Percentiles rank a stretch among this genome's conserved stretches.
Evolutionary conservation across 2,329 filamentous ascomycete genomes (phyloP).

Genomic region (Alternaria solani): DNA sequence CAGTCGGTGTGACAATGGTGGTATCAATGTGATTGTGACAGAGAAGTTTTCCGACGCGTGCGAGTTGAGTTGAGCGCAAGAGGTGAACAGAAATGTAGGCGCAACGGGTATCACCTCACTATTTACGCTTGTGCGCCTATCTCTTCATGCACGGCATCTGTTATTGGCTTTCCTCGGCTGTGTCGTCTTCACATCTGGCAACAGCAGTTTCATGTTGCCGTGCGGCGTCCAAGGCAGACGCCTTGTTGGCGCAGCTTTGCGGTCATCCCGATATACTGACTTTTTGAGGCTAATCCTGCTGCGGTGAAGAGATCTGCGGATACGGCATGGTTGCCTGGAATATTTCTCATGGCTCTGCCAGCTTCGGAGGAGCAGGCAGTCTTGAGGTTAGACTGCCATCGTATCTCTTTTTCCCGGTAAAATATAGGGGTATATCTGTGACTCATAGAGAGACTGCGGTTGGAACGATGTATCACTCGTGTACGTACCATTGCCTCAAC

Average conservation of each 20-base stretch:
- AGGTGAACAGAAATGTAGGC: not conserved
- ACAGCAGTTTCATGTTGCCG: not conserved
- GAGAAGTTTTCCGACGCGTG: not conserved
- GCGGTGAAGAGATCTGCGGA: not conserved
- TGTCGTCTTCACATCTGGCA: not conserved
- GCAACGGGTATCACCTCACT: not conserved
- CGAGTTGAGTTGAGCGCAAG: not conserved
- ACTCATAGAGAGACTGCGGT: not conserved
- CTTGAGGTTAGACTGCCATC: not conserved
- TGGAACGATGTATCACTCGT: not conserved
- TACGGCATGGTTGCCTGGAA: slow-evolving; percentile 1
- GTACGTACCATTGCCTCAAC: not conserved
- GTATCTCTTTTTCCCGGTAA: not conserved
- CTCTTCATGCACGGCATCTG: not conserved
- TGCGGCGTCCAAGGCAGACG: slow-evolving; percentile 2
- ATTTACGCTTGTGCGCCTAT: not conserved
- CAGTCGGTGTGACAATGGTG: not conserved
- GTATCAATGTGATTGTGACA: not conserved
- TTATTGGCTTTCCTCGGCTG: slow-evolving; percentile 1
- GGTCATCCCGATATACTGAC: not conserved
- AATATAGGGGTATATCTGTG: not conserved
- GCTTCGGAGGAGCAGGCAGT: not conserved
- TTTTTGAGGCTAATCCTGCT: not conserved
- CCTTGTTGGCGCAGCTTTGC: not conserved
- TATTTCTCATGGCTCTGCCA: not conserved